Conservation (phyloP, 768 basidiomycete species). For the Rhizopogon salebrosus region DNA sequence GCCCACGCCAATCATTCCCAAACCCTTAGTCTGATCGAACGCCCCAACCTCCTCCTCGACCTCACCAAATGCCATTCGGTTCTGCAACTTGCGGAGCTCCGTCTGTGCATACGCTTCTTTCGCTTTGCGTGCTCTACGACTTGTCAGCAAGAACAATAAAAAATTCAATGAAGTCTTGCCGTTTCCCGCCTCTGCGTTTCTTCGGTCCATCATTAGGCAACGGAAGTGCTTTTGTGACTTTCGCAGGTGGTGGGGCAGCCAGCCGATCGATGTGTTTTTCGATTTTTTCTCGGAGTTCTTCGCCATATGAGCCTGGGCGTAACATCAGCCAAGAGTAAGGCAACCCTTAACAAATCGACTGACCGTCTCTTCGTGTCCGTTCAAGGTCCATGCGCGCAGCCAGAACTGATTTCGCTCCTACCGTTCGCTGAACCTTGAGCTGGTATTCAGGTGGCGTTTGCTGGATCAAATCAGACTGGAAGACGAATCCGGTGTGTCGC, state of each 20-base stretch:
- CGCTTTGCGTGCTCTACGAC: conserved; percentile 83
- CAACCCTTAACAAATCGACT: conserved; percentile 9
- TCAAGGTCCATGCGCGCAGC: conserved; percentile 95
- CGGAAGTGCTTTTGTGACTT: conserved; percentile 89
- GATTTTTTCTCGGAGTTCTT: conserved; percentile 77
- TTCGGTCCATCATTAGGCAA: conserved; percentile 94
- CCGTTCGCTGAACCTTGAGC: conserved; percentile 86
- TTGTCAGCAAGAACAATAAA: background rate
- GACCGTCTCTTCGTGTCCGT: conserved; percentile 75
- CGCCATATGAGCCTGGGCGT: conserved; percentile 68
- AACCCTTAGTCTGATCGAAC: conserved; percentile 94
- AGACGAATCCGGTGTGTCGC: conserved; percentile 95
- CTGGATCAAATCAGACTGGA: conserved; percentile 86
- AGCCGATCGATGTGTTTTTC: conserved; percentile 89
- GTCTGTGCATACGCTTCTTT: conserved; percentile 98
- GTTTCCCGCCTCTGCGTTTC: conserved; percentile 92
- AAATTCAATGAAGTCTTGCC: conserved; percentile 40
- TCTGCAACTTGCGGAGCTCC: conserved; percentile 94
- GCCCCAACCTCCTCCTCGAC: conserved; percentile 95
- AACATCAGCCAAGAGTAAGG: background rate
- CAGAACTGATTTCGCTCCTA: conserved; percentile 87
- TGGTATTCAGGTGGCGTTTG: conserved; percentile 86
- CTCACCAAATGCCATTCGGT: conserved; percentile 93
- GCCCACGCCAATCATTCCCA: conserved; percentile 91
- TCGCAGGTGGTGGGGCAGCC: conserved; percentile 89